Percentiles rank a stretch among this genome's conserved stretches.
These are phyloP conservation scores for Pseudogymnoascus sp. DNA, from an alignment of 2,329 filamentous ascomycete species.

Conservation along the genomic window DNA sequence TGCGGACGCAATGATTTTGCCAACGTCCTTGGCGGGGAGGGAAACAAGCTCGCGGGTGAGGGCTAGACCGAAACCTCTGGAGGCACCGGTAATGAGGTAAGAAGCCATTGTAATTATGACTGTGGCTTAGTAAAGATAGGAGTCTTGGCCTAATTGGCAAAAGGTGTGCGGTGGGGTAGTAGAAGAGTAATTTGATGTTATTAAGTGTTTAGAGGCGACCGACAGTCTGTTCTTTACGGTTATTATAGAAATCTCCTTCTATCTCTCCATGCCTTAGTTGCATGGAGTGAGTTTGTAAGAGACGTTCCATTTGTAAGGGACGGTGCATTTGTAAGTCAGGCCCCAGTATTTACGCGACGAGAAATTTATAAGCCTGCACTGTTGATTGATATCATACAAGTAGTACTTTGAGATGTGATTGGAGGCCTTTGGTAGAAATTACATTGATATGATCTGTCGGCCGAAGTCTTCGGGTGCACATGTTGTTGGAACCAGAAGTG, in stretches of 20 bases:
- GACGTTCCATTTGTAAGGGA: not conserved
- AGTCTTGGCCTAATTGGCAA: not conserved
- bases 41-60: conserved; percentile 24
- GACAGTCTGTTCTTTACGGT: not conserved
- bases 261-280: not conserved
- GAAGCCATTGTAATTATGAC: conserved; percentile 23
- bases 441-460: not conserved
- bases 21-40: conserved; percentile 28
- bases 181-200: not conserved
- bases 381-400: not conserved
- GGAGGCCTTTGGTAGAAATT: not conserved
- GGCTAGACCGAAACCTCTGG: conserved; percentile 30
- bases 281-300: not conserved
- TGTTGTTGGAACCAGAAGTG: not conserved
- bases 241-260: not conserved
- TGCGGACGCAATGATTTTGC: conserved; percentile 34
- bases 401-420: not conserved
- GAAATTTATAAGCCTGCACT: not conserved
- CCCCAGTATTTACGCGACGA: not conserved
- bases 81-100: conserved; percentile 31
- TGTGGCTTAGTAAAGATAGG: conserved; percentile 1
- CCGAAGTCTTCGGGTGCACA: too few relatives aligned
- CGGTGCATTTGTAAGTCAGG: not conserved
- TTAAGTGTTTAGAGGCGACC: not conserved
- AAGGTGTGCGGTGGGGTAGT: not conserved